These are phyloP conservation scores for Pseudocercospora macadamiae DNA, from an alignment of 2,329 filamentous ascomycete species.

Conservation along the genomic window DNA sequence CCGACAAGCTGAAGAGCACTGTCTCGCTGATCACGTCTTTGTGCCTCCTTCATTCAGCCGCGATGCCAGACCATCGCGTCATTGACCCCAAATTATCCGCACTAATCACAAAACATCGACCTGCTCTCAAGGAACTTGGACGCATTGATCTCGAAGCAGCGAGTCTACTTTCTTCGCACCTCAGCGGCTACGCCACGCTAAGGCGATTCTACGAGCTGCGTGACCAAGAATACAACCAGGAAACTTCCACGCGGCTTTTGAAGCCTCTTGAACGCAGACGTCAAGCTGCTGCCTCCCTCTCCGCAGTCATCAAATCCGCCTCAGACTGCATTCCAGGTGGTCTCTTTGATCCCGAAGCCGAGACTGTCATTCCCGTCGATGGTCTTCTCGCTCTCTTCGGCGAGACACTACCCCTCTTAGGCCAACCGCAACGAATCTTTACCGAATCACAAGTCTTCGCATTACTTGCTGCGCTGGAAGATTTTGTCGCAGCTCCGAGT, in stretches of 20 bases:
- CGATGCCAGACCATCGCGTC: conserved; percentile 71
- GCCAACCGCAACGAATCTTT: conserved; percentile 50
- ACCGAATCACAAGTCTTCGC: conserved; percentile 33
- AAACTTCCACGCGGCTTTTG: conserved; percentile 41
- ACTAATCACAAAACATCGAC: conserved; percentile 72
- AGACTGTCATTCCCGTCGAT: conserved; percentile 85
- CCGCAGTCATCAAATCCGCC: conserved; percentile 82
- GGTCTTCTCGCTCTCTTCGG: conserved; percentile 81
- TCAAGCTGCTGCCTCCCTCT: conserved; percentile 72
- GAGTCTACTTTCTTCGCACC: conserved; percentile 77
- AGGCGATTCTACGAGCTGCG: conserved; percentile 89
- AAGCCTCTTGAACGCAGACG: conserved; percentile 64
- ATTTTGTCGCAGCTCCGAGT: conserved; percentile 31
- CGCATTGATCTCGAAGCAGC: conserved; percentile 79
- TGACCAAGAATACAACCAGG: conserved; percentile 60
- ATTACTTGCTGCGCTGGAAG: conserved; percentile 34
- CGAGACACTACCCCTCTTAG: conserved; percentile 78
- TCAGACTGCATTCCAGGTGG: conserved; percentile 91
- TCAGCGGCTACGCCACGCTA: conserved; percentile 90
- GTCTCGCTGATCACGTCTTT: conserved; percentile 85
- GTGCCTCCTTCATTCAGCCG: conserved; percentile 81
- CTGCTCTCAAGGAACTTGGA: conserved; percentile 72
- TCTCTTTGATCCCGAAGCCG: conserved; percentile 77
- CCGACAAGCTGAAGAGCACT: conserved; percentile 79
- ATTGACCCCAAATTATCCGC: conserved; percentile 72